Conservation (phyloP, 257 asterid species). For the Mentha longifolia region DNA sequence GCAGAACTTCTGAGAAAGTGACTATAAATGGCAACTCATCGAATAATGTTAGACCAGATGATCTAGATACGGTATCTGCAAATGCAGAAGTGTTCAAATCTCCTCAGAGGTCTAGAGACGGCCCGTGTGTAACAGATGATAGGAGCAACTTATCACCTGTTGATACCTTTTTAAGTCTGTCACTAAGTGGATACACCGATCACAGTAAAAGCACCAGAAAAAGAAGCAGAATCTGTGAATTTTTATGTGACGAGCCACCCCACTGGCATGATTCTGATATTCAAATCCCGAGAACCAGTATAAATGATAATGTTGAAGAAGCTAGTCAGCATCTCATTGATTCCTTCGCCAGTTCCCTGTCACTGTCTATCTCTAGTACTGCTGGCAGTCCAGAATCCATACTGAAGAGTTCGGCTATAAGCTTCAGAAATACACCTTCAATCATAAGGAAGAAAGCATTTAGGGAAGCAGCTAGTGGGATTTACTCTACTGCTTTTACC, state of each 20-base stretch:
- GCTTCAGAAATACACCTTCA: conserved; percentile 73
- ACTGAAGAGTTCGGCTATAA: conserved; percentile 67
- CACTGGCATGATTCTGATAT: conserved; percentile 32
- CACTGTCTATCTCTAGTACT: conserved; percentile 37
- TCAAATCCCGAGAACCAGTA: conserved; percentile 22
- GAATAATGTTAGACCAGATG: conserved; percentile 24
- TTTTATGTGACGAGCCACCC: conserved; percentile 47
- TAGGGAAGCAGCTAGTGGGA: conserved; percentile 33
- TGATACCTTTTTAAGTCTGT: conserved; percentile 56
- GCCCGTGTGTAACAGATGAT: conserved; percentile 31
- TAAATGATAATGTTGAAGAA: conserved; percentile 19
- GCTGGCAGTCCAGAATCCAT: conserved; percentile 59
- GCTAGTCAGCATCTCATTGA: conserved; percentile 28
- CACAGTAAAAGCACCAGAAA: conserved; percentile 43
- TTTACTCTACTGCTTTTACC: conserved; percentile 26
- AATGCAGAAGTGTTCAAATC: conserved; percentile 38
- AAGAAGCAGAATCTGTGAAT: conserved; percentile 43
- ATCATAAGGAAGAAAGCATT: conserved; percentile 56
- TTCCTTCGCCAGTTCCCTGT: conserved; percentile 42
- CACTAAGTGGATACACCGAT: conserved; percentile 42
- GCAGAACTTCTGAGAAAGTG: conserved; percentile 36
- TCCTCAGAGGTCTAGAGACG: conserved; percentile 52
- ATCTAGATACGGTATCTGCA: conserved; percentile 32
- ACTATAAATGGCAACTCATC: conserved; percentile 35
- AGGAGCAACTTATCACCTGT: conserved; percentile 40